Evolutionary conservation across 352 stramenopile genomes (phyloP), one percentile per base, ranked within the genome.

Genomic region (Pythium aphanidermatum): DNA sequence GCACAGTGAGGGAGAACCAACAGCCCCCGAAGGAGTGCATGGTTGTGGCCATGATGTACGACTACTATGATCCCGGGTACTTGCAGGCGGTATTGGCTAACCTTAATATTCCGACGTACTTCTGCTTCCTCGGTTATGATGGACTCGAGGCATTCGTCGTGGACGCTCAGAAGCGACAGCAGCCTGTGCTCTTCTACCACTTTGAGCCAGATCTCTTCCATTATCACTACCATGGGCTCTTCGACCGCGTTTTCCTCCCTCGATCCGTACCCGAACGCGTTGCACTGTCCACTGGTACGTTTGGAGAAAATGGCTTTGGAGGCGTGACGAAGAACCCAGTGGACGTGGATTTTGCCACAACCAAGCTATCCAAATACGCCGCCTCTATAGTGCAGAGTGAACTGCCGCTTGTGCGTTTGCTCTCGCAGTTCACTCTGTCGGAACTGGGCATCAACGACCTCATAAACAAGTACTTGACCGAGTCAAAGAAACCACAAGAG

Each of bases 171-270:
- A 30, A 42, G 5, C 55, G 50, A 10, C 16, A 23, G 2, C 16
- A 37, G 7, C 55, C 61, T 0, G 51, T 76, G 3, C 17, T 67
- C 4, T 82, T 82, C 27, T 79, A 76, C 35, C 55, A 79, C 36
- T 82, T 61, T 41, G 70, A 79, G 39, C 70, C 67, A 2, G 67
- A 78, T 17, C 34, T 52, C 35, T 73, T 74, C 34, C 55, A 71
- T 29, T 50, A 60, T 12, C 8, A 60, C 9, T 14, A 79, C 41
- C 13, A 37, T 0, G 51, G 48, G 2, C 27, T 59, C 11, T 76
- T 82, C 24, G 35, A 63, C 7, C 61, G 64, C 12, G 36, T 82
- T 1, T 71, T 70, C 14, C 43, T 79, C 6, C 71, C 68, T 3
- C 54, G 46, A 8, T 25, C 59, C 4, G 21, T 33, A 1, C 63